Conservation (phyloP, 148 eudicot species). For the Gaultheria prostrata region DNA sequence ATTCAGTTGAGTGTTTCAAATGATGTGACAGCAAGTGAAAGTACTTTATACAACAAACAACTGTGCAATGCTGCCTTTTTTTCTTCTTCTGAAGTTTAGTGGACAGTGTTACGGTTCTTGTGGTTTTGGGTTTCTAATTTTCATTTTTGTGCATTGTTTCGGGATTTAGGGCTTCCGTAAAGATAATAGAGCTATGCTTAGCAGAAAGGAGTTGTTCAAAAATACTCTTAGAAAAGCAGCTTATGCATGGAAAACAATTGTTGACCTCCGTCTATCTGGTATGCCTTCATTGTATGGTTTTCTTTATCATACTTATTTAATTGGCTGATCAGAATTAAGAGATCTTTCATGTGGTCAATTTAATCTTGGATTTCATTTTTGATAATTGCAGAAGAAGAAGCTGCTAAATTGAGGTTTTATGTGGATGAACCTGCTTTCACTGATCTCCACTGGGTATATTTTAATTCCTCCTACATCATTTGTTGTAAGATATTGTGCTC, state of each 20-base stretch:
- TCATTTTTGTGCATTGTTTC: not conserved
- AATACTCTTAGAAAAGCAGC: constrained; percentile 80
- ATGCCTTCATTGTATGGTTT: constrained; percentile 13
- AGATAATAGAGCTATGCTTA: constrained; percentile 60
- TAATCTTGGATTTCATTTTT: not conserved
- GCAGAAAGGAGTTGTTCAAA: constrained; percentile 71
- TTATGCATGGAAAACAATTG: constrained; percentile 75
- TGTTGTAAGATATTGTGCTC: not conserved
- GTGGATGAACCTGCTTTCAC: constrained; percentile 84
- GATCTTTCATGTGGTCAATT: not conserved
- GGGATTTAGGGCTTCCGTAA: constrained; percentile 61
- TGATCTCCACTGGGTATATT: constrained; percentile 91
- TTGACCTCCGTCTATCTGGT: constrained; percentile 77
- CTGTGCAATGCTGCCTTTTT: not conserved
- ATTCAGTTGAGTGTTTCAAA: not conserved
- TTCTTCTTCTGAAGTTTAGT: not conserved
- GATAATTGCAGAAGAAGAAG: constrained; percentile 72
- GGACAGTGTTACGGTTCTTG: not conserved
- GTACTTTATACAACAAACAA: not conserved
- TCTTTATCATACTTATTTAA: not conserved
- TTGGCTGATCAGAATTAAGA: not conserved
- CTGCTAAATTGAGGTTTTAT: constrained; percentile 49
- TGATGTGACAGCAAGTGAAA: not conserved
- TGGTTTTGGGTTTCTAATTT: not conserved
- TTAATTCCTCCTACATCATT: not conserved